Percentiles rank a stretch among this genome's conserved stretches.
These are phyloP conservation scores for Cymbidium sinense DNA, from an alignment of 106 monocot genomes.

Conservation along the genomic window DNA sequence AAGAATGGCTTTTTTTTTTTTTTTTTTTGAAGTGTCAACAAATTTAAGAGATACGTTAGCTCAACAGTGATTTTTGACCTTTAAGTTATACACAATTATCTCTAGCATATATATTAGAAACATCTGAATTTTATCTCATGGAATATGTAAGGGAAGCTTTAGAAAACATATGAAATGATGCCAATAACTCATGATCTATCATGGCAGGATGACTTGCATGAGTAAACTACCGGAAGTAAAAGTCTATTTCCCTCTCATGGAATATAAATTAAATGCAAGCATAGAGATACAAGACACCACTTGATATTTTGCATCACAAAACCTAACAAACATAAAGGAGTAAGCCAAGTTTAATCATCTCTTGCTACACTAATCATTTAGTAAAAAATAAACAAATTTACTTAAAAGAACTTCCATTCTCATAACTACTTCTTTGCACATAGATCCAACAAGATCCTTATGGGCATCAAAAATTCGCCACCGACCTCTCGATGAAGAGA, in stretches of 20 bases:
- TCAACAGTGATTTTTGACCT: slow-evolving; percentile 52
- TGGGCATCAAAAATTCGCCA: too few species aligned
- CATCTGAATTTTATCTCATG: slow-evolving; percentile 70
- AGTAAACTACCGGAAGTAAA: background rate
- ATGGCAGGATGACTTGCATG: background rate
- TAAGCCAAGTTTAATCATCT: too few species aligned
- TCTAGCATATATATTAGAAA: slow-evolving; percentile 87
- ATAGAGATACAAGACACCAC: background rate
- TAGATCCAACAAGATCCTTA: too few species aligned
- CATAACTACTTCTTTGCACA: too few species aligned
- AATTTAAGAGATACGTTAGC: slow-evolving; percentile 62
- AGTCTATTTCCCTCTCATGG: background rate
- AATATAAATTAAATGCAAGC: background rate
- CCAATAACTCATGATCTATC: background rate
- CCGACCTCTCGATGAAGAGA: too few species aligned
- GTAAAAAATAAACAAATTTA: too few species aligned
- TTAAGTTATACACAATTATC: slow-evolving; percentile 49
- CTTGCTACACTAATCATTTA: too few species aligned
- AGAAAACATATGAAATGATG: background rate
- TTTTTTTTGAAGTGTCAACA: slow-evolving; percentile 81
- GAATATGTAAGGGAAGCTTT: background rate
- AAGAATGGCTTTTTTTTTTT: slow-evolving; percentile 93
- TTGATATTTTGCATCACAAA: background rate
- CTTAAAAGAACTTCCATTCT: too few species aligned
- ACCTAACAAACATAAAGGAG: background rate